These are phyloP conservation scores for Letharia lupina DNA, from an alignment of 495 filamentous ascomycete species.

Conservation along the genomic window DNA sequence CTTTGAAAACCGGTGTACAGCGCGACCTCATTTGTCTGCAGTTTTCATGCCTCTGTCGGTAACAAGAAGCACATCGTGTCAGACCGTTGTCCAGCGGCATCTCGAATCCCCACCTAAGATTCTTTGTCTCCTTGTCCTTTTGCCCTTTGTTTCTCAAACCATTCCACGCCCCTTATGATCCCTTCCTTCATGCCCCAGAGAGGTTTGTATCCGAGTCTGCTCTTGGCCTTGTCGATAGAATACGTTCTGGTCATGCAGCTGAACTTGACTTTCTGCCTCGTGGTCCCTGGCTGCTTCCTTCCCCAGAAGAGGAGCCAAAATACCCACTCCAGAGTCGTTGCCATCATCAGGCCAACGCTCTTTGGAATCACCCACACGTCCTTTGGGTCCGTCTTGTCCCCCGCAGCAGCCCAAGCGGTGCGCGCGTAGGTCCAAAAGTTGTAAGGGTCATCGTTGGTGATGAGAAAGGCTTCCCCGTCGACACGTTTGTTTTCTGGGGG, in stretches of 20 bases:
- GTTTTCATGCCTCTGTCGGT: no score
- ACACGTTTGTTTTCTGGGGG: no score
- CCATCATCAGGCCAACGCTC: slow-evolving; percentile 21
- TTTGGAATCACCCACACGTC: slow-evolving; percentile 25
- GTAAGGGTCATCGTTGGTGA: slow-evolving; percentile 38
- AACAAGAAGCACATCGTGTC: no score
- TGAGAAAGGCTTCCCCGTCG: slow-evolving; percentile 40
- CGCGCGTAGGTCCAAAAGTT: slow-evolving; percentile 39
- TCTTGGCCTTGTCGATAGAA: slow-evolving; percentile 29
- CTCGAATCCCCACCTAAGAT: no score
- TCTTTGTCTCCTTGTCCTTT: no score
- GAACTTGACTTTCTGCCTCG: slow-evolving; percentile 17
- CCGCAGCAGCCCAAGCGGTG: no score
- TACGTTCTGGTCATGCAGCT: slow-evolving; percentile 10
- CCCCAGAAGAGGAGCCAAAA: no score
- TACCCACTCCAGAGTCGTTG: background rate
- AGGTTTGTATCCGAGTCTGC: slow-evolving; percentile 27
- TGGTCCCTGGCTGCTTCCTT: slow-evolving; percentile 22
- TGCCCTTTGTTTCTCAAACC: no score
- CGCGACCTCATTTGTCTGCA: no score
- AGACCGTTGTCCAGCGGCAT: no score
- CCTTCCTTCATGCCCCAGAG: slow-evolving; percentile 24
- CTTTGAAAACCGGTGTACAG: no score
- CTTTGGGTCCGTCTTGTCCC: no score
- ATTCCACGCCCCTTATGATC: slow-evolving; percentile 6